Evolutionary conservation across 1,284 basidiomycete species (phyloP), one percentile per base, ranked within the genome.

Genomic region (Rhodotorula sp.): DNA sequence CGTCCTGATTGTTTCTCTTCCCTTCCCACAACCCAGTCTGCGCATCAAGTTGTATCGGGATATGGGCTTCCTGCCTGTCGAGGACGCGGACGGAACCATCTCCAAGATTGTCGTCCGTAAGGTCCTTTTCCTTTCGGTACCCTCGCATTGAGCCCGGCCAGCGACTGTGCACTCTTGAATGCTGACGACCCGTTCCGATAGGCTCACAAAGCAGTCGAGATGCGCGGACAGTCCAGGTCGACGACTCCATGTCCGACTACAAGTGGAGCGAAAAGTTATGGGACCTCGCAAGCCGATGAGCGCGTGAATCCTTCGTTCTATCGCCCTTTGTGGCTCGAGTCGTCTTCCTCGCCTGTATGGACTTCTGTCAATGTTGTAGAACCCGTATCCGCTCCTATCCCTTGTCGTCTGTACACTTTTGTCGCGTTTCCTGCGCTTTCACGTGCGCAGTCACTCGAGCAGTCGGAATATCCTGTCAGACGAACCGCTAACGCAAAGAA

Each of bases 11-110:
- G 0, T 15, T n/a, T 12, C n/a, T 24, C 24, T 56, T n/a, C n/a
- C 49, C 49, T n/a, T n/a, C 24, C 12, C 4, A 14, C 6, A 0
- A 0, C 24, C n/a, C 64, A 75, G 71, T 0, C 65, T 75, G 0
- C 64, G 69, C 18, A 54, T 74, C 44, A 74, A 73, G 56, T 46
- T 75, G 48, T 75, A 71, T 59, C 67, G 72, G 26, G 68, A 72
- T 37, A 49, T 74, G 51, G 74, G 74, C 14, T 75, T 75, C 72
- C 72, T 69, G 2, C 74, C 74, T 1, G 37, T 71, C 45, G 67
- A 73, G 33, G 64, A 73, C n/a, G 33, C 33, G 51, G 54, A 66
- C 48, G 74, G 73, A 37, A 46, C 61, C 30, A 67, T 63, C 55
- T 54, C 59, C 55, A 73, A 71, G 57, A 48, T 75, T 26, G 62